Evolutionary conservation across 441 rosid genomes (phyloP).

Genomic region (Manihot esculenta): DNA sequence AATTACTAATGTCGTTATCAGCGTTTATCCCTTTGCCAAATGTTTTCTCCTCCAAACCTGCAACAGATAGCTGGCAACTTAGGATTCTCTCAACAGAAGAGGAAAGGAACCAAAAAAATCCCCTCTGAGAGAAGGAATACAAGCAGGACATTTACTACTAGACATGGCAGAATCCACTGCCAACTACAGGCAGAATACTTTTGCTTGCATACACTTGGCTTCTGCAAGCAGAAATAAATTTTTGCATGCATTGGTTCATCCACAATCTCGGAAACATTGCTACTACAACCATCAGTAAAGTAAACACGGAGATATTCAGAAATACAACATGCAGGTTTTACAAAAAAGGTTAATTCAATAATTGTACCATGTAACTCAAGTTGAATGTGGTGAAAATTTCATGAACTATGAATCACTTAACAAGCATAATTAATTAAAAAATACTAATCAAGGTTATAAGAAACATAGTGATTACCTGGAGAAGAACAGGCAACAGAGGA

Average conservation of each 20-base stretch:
- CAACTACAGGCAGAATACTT: not conserved
- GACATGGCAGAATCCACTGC: not conserved
- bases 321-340: not conserved
- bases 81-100: not conserved
- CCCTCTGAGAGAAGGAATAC: not conserved
- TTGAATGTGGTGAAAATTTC: not conserved
- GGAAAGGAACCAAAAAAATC: too few species aligned
- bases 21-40: constrained; percentile 45
- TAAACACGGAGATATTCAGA: not conserved
- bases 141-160: not conserved
- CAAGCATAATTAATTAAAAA: not conserved
- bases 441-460: not conserved
- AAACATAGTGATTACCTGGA: constrained; percentile 50
- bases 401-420: not conserved
- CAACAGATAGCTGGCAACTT: constrained; percentile 16
- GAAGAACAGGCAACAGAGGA: constrained; percentile 94
- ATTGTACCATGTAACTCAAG: not conserved
- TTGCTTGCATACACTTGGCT: too few species aligned
- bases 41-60: constrained; percentile 77
- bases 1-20: constrained; percentile 55
- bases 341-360: not conserved
- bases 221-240: too few species aligned
- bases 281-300: not conserved
- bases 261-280: not conserved
- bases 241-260: not conserved